Percentiles rank a stretch among this genome's conserved stretches.
Evolutionary conservation across 345 rosid genomes (phyloP).

Genomic region (Hypericum perforatum): DNA sequence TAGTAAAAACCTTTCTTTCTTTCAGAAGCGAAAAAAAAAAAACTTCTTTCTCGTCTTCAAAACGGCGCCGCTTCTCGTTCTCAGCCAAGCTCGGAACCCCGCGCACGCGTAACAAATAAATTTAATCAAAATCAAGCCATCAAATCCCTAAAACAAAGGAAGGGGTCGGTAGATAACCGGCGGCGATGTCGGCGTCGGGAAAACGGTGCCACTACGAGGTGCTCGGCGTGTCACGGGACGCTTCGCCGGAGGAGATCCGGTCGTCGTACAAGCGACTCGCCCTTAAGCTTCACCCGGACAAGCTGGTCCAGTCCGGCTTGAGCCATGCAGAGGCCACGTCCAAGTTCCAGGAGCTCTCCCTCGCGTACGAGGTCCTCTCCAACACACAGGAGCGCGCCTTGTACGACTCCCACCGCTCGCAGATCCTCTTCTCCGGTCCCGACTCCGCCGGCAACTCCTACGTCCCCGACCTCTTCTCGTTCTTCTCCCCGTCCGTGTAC

Average conservation of each 20-base stretch:
- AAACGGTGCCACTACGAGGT: conserved; percentile 91
- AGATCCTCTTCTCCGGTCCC: conserved; percentile 74
- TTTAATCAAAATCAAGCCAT: no score
- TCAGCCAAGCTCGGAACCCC: no score
- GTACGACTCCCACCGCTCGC: conserved; percentile 94
- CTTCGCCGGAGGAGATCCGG: conserved; percentile 69
- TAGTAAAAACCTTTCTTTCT: no score
- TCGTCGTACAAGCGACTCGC: conserved; percentile 74
- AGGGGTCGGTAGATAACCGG: no score
- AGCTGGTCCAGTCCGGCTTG: conserved; percentile 77
- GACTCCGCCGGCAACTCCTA: conserved; percentile 24
- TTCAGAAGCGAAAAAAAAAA: no score
- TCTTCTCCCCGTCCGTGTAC: conserved; percentile 60
- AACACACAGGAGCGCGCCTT: conserved; percentile 88
- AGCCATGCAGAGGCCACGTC: conserved; percentile 74
- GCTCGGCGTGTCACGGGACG: conserved; percentile 46
- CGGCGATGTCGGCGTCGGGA: conserved; percentile 34
- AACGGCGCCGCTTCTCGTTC: no score
- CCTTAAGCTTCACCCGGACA: conserved; percentile 92
- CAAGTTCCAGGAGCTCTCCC: conserved; percentile 80
- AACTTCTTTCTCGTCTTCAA: no score
- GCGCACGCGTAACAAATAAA: no score
- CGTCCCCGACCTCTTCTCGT: conserved; percentile 68
- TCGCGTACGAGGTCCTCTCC: conserved; percentile 78
- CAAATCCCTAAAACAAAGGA: no score